These are phyloP conservation scores for Lunularia cruciata DNA, from an alignment of 225 moss, liverwort and hornwort species.

Conservation along the genomic window DNA sequence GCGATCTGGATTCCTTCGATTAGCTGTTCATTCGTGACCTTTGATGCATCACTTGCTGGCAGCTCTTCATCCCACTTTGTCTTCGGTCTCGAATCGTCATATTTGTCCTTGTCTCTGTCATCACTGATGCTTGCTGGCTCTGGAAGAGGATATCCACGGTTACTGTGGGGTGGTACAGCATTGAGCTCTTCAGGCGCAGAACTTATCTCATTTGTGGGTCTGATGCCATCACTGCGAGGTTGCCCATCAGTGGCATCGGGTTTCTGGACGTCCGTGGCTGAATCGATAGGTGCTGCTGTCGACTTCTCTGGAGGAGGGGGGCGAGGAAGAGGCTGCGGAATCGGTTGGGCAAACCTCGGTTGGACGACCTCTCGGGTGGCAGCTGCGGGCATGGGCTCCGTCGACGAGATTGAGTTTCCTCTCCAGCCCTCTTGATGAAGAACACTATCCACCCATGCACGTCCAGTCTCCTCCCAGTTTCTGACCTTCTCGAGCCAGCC, in stretches of 20 bases:
- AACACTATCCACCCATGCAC: conserved; percentile 59
- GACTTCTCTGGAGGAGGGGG: background rate
- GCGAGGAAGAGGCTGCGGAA: background rate
- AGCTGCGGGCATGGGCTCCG: background rate
- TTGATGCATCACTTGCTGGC: background rate
- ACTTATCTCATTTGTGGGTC: conserved; percentile 2
- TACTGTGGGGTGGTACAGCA: background rate
- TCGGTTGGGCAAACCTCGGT: conserved; percentile 3
- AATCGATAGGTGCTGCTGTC: background rate
- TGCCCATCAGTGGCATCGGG: background rate
- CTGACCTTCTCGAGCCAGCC: conserved; percentile 60
- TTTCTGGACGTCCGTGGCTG: too few species aligned
- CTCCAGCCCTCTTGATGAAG: conserved; percentile 34
- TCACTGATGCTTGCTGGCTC: conserved; percentile 4
- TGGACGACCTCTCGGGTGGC: background rate
- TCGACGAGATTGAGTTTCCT: background rate
- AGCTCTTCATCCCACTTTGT: conserved; percentile 2
- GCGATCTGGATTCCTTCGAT: too few species aligned
- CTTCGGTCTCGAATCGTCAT: background rate
- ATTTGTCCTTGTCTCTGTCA: background rate
- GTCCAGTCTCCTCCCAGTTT: conserved; percentile 42
- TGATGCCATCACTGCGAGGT: background rate
- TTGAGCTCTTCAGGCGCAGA: conserved; percentile 15
- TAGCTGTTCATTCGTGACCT: background rate
- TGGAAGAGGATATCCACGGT: conserved; percentile 14